Base-by-base conservation (phyloP, 441 rosid genomes). In the Bruguiera hainesii region DNA sequence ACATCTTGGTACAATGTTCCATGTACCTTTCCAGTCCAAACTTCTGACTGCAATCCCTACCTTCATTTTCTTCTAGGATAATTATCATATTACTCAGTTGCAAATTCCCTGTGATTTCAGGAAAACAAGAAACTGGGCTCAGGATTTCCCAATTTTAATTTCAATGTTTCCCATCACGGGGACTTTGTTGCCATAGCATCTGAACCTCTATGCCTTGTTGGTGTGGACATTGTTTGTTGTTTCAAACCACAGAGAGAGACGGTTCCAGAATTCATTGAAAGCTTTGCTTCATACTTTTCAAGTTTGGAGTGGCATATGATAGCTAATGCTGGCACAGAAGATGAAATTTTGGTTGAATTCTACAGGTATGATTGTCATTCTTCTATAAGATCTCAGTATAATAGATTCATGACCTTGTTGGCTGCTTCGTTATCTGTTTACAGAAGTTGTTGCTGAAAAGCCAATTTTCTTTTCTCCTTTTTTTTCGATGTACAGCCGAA, bases 151-250 rank as follows among this genome's bases (percentile, higher is more conserved):
- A 86, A 83, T 78, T 88, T 88, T 69, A 86, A 88, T 75, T 86
- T 86, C 80, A 86, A 82, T 70, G 88, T 81, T 48, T 88, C 91
- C 61, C 94, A 88, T 68, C 85, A 88, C 28, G 94, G 94, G 60
- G 86, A 88, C 74, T 88, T 75, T 67, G 91, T 88, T 76, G 87
- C 81, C 39, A 83, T 88, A 66, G 91, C 87, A 73, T 84, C 91
- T 64, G 94, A 88, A 62, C 89, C 94, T 56, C 72, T 86, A 30
- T 84, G 91, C 72, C 85, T 86, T 58, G 91, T 86, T 56, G 94
- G 94, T 20, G 71, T 86, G 72, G 91, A 88, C 68, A 66, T 86
- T 20, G 87, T 88, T 67, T 74, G 74, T 61, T 77, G 64, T 68
- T 13, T 21, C 52, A 30, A 74, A 67, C 89, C 84, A 3, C 59